Base-by-base conservation (phyloP, 2,329 filamentous ascomycete species). In the Bimuria novae-zelandiae region DNA sequence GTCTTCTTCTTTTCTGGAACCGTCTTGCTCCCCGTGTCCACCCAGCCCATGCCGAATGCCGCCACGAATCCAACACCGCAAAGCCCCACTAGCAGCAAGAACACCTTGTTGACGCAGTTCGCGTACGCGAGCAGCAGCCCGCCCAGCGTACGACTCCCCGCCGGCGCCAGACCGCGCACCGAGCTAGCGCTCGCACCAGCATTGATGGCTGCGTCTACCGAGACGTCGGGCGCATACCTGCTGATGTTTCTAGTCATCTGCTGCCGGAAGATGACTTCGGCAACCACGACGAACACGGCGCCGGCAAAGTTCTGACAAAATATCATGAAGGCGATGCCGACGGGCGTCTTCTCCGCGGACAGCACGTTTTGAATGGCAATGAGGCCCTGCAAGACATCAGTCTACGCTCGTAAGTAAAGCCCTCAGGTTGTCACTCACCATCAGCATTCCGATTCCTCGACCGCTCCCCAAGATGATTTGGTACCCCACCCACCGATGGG, bases 301-400 rank as follows among this genome's bases (percentile, higher is more conserved):
- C 75, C 75, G 23, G 75, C 75, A 7, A 78, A 63, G 3, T 71
- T 74, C 54, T 77, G 74, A 10, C 56, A 54, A 59, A 77, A 75
- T 61, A 77, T 73, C 54, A 76, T 70, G 21, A 59, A 16, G 6
- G 47, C 42, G 16, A 59, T 42, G 16, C 58, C 58, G 12, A 44
- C 50, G 3, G 74, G 65, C 10, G 74, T 63, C 51, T 77, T 75
- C 7, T 47, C 46, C 5, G 52, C 52, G 0, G 69, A 64, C 1
- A 77, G 62, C 0, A 69, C 70, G 4, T 69, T 66, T 49, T 77
- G 75, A 3, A 70, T 69, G 3, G 65, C 69, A 37, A 77, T 64
- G 37, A 68, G 62, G 2, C 71, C 60, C 46, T 75, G 68, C 5
- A 11, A 17, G 35, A 19, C 16, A 21, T 37, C 7, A 37, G 17